Evolutionary conservation across 495 filamentous ascomycete genomes (phyloP).

Genomic region (Penicillium nucicola): DNA sequence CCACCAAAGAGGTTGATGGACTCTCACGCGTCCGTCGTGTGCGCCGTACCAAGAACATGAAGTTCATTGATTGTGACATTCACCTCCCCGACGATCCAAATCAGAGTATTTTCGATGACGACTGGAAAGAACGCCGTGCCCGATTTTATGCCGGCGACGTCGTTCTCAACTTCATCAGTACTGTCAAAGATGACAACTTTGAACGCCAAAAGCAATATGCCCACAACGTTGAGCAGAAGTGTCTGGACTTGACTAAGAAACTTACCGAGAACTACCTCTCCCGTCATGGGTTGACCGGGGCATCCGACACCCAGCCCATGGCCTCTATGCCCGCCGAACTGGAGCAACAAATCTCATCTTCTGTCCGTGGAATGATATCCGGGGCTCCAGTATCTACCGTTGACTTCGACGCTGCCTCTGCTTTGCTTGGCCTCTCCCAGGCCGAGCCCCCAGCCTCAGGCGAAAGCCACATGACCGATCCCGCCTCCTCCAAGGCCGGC

Average conservation of each 20-base stretch:
- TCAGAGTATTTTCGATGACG: slow-evolving; percentile 17
- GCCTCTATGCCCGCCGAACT: not conserved
- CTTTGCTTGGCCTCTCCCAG: slow-evolving; percentile 8
- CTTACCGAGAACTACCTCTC: slow-evolving; percentile 4
- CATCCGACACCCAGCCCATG: not conserved
- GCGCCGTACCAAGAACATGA: slow-evolving; percentile 48
- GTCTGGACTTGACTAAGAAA: slow-evolving; percentile 6
- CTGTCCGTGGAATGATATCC: not conserved
- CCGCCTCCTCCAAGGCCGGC: not conserved
- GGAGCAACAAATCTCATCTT: not conserved
- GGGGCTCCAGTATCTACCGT: not conserved
- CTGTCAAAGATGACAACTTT: slow-evolving; percentile 10
- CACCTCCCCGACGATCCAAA: slow-evolving; percentile 8
- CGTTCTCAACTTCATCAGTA: slow-evolving; percentile 17
- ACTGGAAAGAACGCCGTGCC: slow-evolving; percentile 14
- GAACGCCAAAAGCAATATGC: slow-evolving; percentile 1
- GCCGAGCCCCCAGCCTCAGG: not conserved
- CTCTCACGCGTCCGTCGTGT: slow-evolving; percentile 41
- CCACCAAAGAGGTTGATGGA: slow-evolving; percentile 48
- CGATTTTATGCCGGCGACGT: slow-evolving; percentile 17
- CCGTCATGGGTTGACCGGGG: not conserved
- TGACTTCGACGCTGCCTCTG: slow-evolving; percentile 14
- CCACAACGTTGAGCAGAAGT: slow-evolving; percentile 2
- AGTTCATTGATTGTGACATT: slow-evolving; percentile 11
- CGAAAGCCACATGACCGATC: not conserved